Conservation (phyloP, 257 asterid species). For the Mitragyna speciosa region DNA sequence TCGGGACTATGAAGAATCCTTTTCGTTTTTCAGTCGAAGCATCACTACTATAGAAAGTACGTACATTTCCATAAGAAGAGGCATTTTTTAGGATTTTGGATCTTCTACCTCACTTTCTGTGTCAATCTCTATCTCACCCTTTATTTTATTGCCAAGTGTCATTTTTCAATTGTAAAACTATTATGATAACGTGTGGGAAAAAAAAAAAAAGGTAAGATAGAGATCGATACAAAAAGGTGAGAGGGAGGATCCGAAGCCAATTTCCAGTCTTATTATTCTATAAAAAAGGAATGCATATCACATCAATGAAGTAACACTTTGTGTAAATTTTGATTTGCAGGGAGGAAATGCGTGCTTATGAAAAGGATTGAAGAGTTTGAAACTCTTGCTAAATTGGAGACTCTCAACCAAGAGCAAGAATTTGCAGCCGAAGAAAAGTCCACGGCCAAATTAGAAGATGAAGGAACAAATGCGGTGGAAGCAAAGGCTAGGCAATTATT, state of each 20-base stretch:
- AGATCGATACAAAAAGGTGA: too few relatives aligned
- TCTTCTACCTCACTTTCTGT: too few relatives aligned
- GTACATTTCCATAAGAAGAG: background rate
- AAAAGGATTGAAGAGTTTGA: constrained; percentile 31
- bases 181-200: too few relatives aligned
- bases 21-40: constrained; percentile 31
- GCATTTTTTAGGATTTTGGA: too few relatives aligned
- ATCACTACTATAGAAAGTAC: constrained; percentile 29
- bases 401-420: background rate
- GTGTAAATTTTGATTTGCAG: constrained; percentile 9
- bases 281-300: too few relatives aligned
- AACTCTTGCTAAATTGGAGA: constrained; percentile 11
- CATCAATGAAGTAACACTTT: background rate
- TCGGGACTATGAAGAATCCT: constrained; percentile 36
- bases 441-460: background rate
- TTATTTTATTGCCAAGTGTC: too few relatives aligned
- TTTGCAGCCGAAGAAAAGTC: background rate
- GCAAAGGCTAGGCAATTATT: constrained; percentile 44
- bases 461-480: constrained; percentile 18
- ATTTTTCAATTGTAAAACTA: too few relatives aligned
- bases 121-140: too few relatives aligned
- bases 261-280: background rate
- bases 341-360: constrained; percentile 35
- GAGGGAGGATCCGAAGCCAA: background rate
- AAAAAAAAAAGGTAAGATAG: too few relatives aligned